Base-by-base conservation (phyloP, 352 stramenopile genomes). In the Pythium aristosporum region DNA sequence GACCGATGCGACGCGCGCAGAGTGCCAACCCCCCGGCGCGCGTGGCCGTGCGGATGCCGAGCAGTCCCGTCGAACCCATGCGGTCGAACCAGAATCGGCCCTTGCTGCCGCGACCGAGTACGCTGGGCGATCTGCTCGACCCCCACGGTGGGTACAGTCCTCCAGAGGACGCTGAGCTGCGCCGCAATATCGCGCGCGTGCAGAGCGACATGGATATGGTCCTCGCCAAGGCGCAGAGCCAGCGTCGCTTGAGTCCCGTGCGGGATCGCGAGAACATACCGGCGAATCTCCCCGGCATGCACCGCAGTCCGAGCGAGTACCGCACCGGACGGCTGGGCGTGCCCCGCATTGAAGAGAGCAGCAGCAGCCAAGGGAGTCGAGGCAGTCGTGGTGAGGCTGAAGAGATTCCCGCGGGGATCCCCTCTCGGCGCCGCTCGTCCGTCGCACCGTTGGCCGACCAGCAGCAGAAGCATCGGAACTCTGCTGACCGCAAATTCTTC, bases 151-250 rank as follows among this genome's bases (percentile, higher is more conserved):
- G 62, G 6, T 63, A 60, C 25, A 63, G 39, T 47, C 62, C 62
- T 25, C 54, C 62, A 1, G 62, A 59, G 18, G 51, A 54, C 5
- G 44, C 63, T 42, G n/a, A 63, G 9, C 23, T 62, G 10, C 44
- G 47, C n/a, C 62, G 46, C 8, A 61, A 57, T 34, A 50, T 68
- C 21, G 37, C 52, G 15, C 61, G 61, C 9, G 46, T 68, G 20
- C 54, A 62, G 43, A 68, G 61, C 52, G 61, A 68, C 37, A 52
- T 68, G 36, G 47, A 68, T 23, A 34, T 68, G 25, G 46, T 62
- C 37, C 52, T 36, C 39, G 18, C 13, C 23, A 58, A 43, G 49
- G 9, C 36, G 18, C 41, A 53, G 18, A 50, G 9, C 30, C 18
- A 39, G 34, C 34, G 11, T 10, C 34, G 34, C 34, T 39, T 34